These are phyloP conservation scores for Fusarium citri DNA, from an alignment of 2,329 filamentous ascomycete genomes.

Conservation along the genomic window DNA sequence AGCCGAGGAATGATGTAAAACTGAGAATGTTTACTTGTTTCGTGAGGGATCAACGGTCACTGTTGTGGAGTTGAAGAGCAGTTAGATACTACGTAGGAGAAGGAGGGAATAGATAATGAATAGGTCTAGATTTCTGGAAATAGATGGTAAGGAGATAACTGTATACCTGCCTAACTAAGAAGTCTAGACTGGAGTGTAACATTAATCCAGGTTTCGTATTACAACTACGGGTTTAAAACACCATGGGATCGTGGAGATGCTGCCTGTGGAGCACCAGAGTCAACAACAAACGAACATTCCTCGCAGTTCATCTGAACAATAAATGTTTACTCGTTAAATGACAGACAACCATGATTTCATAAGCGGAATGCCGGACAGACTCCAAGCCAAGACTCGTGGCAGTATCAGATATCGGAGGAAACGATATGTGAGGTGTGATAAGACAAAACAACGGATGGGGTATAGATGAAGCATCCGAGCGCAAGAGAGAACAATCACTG, in stretches of 20 bases:
- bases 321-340: background rate
- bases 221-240: background rate
- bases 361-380: background rate
- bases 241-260: background rate
- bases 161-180: background rate
- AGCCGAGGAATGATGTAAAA: constrained; percentile 17
- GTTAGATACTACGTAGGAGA: too few species aligned
- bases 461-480: background rate
- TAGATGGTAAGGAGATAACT: background rate
- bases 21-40: constrained; percentile 13
- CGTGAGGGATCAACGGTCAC: background rate
- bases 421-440: background rate
- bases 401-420: background rate
- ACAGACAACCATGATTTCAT: background rate
- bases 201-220: background rate
- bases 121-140: background rate
- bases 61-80: background rate
- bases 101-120: too few species aligned
- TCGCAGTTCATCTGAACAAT: constrained; percentile 1
- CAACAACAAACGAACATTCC: background rate
- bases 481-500: background rate
- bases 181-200: background rate
- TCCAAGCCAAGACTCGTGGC: background rate
- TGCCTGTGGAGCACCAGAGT: background rate
- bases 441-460: background rate